Conservation (phyloP, 495 filamentous ascomycete species). For the Penicillium turbatum region DNA sequence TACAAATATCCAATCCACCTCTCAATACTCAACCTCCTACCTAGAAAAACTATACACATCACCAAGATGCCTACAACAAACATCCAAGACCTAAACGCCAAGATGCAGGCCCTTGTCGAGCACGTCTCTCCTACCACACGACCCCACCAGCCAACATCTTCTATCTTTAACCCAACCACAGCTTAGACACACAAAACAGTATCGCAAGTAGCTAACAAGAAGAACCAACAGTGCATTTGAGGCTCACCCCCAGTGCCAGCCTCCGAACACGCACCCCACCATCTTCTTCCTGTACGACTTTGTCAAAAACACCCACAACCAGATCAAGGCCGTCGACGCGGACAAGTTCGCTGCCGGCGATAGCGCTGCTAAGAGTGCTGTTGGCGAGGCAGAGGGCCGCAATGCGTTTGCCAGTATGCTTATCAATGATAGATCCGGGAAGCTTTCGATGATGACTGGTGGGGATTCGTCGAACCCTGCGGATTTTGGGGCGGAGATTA, state of each 20-base stretch:
- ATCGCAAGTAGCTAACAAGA: not conserved
- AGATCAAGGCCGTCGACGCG: conserved; percentile 25
- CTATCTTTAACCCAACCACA: not conserved
- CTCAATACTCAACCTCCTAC: not conserved
- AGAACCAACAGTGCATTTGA: conserved; percentile 24
- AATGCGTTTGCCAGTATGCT: conserved; percentile 28
- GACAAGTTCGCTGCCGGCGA: conserved; percentile 25
- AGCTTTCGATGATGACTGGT: conserved; percentile 23
- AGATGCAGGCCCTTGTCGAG: conserved; percentile 29
- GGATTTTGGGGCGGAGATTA: conserved; percentile 30
- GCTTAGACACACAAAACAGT: not conserved
- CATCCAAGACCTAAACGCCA: conserved; percentile 14
- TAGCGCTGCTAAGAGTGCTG: conserved; percentile 5
- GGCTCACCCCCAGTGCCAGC: conserved; percentile 29
- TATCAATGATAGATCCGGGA: conserved; percentile 26
- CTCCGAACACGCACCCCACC: conserved; percentile 29
- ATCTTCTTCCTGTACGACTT: conserved; percentile 35
- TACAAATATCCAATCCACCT: not conserved
- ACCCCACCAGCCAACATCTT: not conserved
- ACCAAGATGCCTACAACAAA: conserved; percentile 5
- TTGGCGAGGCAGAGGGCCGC: conserved; percentile 27
- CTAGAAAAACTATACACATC: not conserved
- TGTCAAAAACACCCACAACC: conserved; percentile 27
- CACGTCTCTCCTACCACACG: conserved; percentile 14
- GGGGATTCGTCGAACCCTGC: conserved; percentile 20